These are phyloP conservation scores for Pseudogymnoascus sp. DNA, from an alignment of 2,329 filamentous ascomycete species.

Conservation along the genomic window DNA sequence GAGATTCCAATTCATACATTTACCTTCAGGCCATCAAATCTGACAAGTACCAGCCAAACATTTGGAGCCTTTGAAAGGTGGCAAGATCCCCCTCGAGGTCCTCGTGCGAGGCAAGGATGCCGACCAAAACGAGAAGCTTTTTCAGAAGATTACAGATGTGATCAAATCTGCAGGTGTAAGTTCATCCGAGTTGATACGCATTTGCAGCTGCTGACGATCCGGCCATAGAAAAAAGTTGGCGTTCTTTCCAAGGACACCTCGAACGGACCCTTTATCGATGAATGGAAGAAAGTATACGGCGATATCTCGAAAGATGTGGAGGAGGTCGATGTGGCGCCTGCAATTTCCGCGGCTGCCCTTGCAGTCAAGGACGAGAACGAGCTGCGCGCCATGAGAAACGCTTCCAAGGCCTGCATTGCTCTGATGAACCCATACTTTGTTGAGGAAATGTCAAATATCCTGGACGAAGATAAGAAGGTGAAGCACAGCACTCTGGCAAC, in stretches of 20 bases:
- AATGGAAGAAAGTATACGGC: constrained; percentile 81
- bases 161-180: constrained; percentile 83
- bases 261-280: constrained; percentile 82
- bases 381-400: constrained; percentile 87
- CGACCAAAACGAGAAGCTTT: constrained; percentile 84
- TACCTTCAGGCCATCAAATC: constrained; percentile 13
- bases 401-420: constrained; percentile 87
- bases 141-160: constrained; percentile 71
- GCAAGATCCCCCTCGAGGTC: constrained; percentile 87
- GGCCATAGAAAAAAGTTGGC: constrained; percentile 73
- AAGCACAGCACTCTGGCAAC: constrained; percentile 80
- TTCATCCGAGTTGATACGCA: constrained; percentile 23
- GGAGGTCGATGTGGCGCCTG: constrained; percentile 76
- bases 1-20: constrained; percentile 15
- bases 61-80: constrained; percentile 82
- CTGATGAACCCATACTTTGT: constrained; percentile 95
- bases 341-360: constrained; percentile 75
- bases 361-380: constrained; percentile 93
- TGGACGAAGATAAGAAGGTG: constrained; percentile 96
- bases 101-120: constrained; percentile 86
- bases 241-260: constrained; percentile 77
- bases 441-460: constrained; percentile 93
- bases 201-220: neutral
- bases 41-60: constrained; percentile 65
- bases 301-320: constrained; percentile 78